Evolutionary conservation across 2,329 filamentous ascomycete species (phyloP).

Genomic region (Aspergillus pseudoterreus): DNA sequence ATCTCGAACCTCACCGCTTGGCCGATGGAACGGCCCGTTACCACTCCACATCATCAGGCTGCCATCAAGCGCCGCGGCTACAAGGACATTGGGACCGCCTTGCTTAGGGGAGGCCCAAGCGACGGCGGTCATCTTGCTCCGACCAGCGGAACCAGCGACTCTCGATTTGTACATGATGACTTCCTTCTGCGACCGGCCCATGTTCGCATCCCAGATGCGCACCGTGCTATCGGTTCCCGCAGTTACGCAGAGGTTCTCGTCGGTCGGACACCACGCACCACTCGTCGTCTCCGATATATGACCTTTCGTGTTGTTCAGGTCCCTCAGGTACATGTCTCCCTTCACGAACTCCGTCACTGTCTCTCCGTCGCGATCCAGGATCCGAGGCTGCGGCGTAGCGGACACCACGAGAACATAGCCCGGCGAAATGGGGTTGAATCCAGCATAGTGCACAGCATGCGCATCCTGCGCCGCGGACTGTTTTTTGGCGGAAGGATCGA

Average conservation of each 20-base stretch:
- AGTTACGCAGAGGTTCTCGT: slow-evolving; percentile 81
- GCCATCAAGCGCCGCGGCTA: slow-evolving; percentile 82
- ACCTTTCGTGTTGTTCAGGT: slow-evolving; percentile 97
- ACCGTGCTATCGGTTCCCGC: slow-evolving; percentile 93
- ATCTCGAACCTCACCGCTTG: slow-evolving; percentile 75
- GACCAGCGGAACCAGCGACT: slow-evolving; percentile 79
- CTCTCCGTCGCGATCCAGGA: slow-evolving; percentile 86
- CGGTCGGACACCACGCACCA: slow-evolving; percentile 84
- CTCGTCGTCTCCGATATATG: slow-evolving; percentile 89
- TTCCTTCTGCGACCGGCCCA: slow-evolving; percentile 83
- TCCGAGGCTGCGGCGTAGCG: slow-evolving; percentile 83
- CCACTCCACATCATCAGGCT: slow-evolving; percentile 89
- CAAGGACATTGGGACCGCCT: slow-evolving; percentile 73
- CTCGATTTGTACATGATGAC: slow-evolving; percentile 95
- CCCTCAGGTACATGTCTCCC: slow-evolving; percentile 95
- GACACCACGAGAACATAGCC: slow-evolving; percentile 80
- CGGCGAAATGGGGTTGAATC: slow-evolving; percentile 81
- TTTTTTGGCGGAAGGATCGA: slow-evolving; percentile 82
- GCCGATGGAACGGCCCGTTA: slow-evolving; percentile 78
- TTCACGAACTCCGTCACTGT: slow-evolving; percentile 85
- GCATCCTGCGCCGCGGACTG: slow-evolving; percentile 68
- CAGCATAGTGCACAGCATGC: slow-evolving; percentile 79
- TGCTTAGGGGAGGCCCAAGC: slow-evolving; percentile 76
- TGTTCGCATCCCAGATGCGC: slow-evolving; percentile 94
- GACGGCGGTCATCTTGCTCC: slow-evolving; percentile 90